Base-by-base conservation (phyloP, 805 yeast species). In the Sungouiozyma ichnusensis region DNA sequence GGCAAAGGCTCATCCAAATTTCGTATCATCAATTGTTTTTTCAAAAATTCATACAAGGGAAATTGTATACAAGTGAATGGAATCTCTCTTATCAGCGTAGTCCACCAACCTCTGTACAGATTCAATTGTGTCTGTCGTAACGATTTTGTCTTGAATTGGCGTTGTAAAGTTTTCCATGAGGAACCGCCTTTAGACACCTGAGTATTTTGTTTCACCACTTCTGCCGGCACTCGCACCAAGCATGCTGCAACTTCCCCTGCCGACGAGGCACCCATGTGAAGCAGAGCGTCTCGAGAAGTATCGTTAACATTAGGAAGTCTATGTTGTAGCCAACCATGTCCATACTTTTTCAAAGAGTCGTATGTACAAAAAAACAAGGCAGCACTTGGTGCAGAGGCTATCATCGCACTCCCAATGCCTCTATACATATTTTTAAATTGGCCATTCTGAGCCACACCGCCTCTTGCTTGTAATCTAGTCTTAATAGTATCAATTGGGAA, bases 31-130 rank as follows among this genome's bases (percentile, higher is more conserved):
- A 53, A 50, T n/a, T 50, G 45, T 48, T 64, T 64, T 66, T 92
- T 92, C 53, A 92, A 60, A 58, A 69, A 75, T 58, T 92, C 99
- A 59, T 92, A 92, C 33, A 92, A 63, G 3, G 98, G 98, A 66
- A 88, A 92, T 58, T 92, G 98, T 43, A 92, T 86, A 59, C 88
- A 72, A 0, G 99, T 92, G 65, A 92, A 92, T 3, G 99, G 98
- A 36, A 92, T 90, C 55, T 92, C 99, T 46, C 99, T 72, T 78
- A 88, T 72, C 35, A 92, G 81, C 1, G 99, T 92, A 13, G 94
- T 79, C 17, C 76, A 70, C 87, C 94, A 92, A 6, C 99, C 99
- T 50, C 97, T 71, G 58, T 92, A 92, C 3, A 92, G 68, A 2
- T 95, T 95, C 33, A 73, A 65, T 1, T 79, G 68, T 46, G 72